Evolutionary conservation across 2,329 filamentous ascomycete genomes (phyloP), one percentile per base, ranked within the genome.

Genomic region (Aspergillus eucalypticola): DNA sequence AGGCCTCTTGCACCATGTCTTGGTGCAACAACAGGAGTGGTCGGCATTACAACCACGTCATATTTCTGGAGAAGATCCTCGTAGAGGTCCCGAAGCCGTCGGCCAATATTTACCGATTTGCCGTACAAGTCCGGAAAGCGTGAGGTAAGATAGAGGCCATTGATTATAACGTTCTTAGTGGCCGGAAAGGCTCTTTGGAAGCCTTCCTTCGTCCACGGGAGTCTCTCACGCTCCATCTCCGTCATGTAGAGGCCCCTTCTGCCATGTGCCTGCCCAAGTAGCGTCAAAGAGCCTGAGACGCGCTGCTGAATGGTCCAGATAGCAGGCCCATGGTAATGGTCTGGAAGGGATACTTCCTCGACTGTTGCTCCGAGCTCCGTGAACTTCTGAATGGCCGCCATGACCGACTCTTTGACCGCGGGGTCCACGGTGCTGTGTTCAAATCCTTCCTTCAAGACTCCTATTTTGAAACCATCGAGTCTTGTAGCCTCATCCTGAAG

Each of bases 271-370:
- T 83, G 71, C 52, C 74, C 74, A 5, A 77, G 56, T n/a, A 77
- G 64, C 81, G 69, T 69, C 77, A 75, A 69, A 1, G 79, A 71
- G 1, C 81, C 80, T 0, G 79, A 73, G 35, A 82, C 79, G 17
- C 69, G 63, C 35, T 67, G 65, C 41, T 71, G 69, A 8, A 70
- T 71, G 6, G 82, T 82, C 81, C 82, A 84, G 61, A 85, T 79
- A 0, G 77, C 69, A 0, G 80, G 75, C 0, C 78, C 82, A 13
- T 76, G 66, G 15, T 71, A 63, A 66, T 85, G 83, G 0, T 71
- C 63, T 10, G 83, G 83, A 10, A 86, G 73, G 0, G 81, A 83
- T 1, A 86, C 73, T 53, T 84, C 79, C 27, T 80, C 77, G 0
- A 86, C 75, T 0, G 64, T 74, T 4, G 84, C 84, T 0, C 84